Conservation (phyloP, 164 flowering plant genomes). For the Nymphaea thermarum region DNA sequence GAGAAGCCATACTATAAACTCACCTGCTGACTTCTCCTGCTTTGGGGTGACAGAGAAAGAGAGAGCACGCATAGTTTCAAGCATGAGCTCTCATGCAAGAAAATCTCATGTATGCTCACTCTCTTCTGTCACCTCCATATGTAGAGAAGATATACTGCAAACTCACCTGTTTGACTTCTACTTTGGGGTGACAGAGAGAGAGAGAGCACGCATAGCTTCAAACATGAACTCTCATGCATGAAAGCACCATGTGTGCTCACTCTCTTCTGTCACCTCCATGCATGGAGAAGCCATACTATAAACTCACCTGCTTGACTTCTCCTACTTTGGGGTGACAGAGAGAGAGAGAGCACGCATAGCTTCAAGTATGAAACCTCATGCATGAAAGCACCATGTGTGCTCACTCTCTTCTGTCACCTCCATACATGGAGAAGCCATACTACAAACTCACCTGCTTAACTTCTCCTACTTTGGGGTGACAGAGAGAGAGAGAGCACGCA, state of each 20-base stretch:
- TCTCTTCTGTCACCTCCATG: not conserved
- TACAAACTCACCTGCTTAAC: too few species aligned
- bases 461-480: too few species aligned
- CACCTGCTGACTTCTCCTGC: not conserved
- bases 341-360: too few species aligned
- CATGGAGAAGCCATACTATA: too few species aligned
- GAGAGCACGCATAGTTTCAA: not conserved
- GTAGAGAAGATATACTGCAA: not conserved
- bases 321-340: too few species aligned
- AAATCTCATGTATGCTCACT: not conserved
- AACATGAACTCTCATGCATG: not conserved
- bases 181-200: not conserved
- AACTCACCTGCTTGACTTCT: too few species aligned
- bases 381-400: too few species aligned
- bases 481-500: too few species aligned
- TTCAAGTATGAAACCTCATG: too few species aligned
- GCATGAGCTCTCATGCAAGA: not conserved
- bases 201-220: not conserved
- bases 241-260: not conserved
- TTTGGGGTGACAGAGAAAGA: not conserved
- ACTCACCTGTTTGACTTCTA: not conserved
- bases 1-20: not conserved
- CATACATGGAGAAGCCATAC: too few species aligned
- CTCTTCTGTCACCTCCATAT: not conserved
- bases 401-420: too few species aligned